phyloP scores from a whole-genome alignment of 495 filamentous ascomycete genomes.

The Barbatosphaeria neglecta region DNA sequence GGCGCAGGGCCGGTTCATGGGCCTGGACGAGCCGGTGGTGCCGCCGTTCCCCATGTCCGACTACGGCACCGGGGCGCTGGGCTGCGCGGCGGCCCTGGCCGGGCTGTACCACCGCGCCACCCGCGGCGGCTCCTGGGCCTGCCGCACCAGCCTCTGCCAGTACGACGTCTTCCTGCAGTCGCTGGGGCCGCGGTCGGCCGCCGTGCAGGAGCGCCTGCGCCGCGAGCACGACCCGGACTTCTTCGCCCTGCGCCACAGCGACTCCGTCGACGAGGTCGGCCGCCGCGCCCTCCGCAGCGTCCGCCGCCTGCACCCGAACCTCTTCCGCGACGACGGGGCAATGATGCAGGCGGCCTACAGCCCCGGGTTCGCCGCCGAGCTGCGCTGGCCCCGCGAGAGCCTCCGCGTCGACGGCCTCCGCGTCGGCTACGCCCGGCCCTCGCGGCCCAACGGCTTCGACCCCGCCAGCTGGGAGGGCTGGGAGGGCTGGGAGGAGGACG shows the following conservation, averaged over 20 bases:
- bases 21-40: slow-evolving; percentile 54
- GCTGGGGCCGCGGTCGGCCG: slow-evolving; percentile 46
- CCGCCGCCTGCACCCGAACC: slow-evolving; percentile 37
- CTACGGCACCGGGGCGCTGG: slow-evolving; percentile 61
- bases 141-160: slow-evolving; percentile 44
- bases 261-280: slow-evolving; percentile 64
- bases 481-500: slow-evolving; percentile 29
- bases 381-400: slow-evolving; percentile 40
- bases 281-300: slow-evolving; percentile 52
- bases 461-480: slow-evolving; percentile 37
- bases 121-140: slow-evolving; percentile 52
- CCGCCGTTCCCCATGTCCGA: slow-evolving; percentile 75
- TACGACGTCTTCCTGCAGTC: slow-evolving; percentile 59
- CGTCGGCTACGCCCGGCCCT: slow-evolving; percentile 41
- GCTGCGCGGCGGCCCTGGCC: slow-evolving; percentile 49
- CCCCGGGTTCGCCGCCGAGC: slow-evolving; percentile 32
- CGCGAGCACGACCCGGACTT: slow-evolving; percentile 44
- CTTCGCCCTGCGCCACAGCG: slow-evolving; percentile 53
- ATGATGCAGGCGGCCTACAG: slow-evolving; percentile 37
- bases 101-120: slow-evolving; percentile 52
- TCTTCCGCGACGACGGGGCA: slow-evolving; percentile 29
- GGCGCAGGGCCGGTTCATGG: slow-evolving; percentile 66
- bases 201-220: slow-evolving; percentile 45
- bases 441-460: slow-evolving; percentile 49
- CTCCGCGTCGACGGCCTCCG: slow-evolving; percentile 37